Evolutionary conservation across 1,284 basidiomycete species (phyloP).

Genomic region (Ceratobasidium sp.): DNA sequence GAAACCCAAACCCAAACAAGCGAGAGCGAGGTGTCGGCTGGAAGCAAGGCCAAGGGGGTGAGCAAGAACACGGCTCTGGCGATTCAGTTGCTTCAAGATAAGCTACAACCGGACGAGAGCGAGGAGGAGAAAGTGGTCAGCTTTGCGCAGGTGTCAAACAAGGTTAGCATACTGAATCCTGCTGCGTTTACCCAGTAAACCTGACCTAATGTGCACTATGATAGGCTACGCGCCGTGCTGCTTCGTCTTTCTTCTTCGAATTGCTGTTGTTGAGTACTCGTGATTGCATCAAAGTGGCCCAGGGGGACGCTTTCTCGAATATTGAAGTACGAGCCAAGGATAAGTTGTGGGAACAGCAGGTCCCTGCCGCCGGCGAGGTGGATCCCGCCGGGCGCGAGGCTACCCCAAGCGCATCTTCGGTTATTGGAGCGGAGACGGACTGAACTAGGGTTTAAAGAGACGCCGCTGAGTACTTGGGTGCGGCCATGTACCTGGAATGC

Average conservation of each 20-base stretch:
- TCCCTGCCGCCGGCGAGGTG: slow-evolving; percentile 25
- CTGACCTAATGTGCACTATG: slow-evolving; percentile 37
- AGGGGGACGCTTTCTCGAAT: slow-evolving; percentile 79
- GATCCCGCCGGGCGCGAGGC: slow-evolving; percentile 40
- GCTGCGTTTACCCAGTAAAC: slow-evolving; percentile 28
- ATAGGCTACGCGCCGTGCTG: slow-evolving; percentile 89
- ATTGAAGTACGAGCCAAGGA: slow-evolving; percentile 88
- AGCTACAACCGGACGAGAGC: slow-evolving; percentile 69
- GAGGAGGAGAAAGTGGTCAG: slow-evolving; percentile 71
- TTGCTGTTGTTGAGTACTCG: slow-evolving; percentile 93
- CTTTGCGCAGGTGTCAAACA: slow-evolving; percentile 80
- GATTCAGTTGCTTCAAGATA: slow-evolving; percentile 81
- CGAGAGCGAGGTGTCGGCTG: slow-evolving; percentile 60
- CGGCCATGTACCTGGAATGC: background rate
- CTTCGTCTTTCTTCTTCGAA: slow-evolving; percentile 98
- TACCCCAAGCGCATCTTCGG: slow-evolving; percentile 39
- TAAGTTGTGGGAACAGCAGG: slow-evolving; percentile 74
- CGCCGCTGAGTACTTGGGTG: background rate
- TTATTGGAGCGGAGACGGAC: slow-evolving; percentile 36
- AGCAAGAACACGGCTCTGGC: slow-evolving; percentile 94
- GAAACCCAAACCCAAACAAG: slow-evolving; percentile 60
- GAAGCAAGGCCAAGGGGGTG: slow-evolving; percentile 75
- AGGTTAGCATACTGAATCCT: slow-evolving; percentile 64
- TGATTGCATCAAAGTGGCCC: slow-evolving; percentile 87
- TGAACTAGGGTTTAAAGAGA: slow-evolving; percentile 5